phyloP scores from a whole-genome alignment of 2,329 filamentous ascomycete species.

The Ampelomyces quisqualis region DNA sequence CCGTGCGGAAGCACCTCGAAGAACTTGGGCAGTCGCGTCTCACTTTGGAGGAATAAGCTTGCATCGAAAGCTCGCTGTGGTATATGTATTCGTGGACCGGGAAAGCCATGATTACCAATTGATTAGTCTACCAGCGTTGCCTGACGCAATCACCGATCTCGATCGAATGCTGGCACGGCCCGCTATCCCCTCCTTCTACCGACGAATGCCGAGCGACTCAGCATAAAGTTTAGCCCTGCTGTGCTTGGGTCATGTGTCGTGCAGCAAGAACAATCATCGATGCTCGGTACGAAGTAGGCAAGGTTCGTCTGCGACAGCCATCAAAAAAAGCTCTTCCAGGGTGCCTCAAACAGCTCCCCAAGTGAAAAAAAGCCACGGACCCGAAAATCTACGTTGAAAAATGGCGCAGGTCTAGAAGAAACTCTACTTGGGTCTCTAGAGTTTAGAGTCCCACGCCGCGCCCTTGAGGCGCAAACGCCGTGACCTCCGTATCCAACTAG shows the following conservation, averaged over 20 bases:
- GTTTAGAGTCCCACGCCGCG: too few species aligned
- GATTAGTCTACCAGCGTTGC: slow-evolving; percentile 7
- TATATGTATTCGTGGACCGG: too few species aligned
- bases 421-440: too few species aligned
- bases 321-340: slow-evolving; percentile 19
- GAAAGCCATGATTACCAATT: slow-evolving; percentile 9
- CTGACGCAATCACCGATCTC: not conserved
- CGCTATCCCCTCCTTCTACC: slow-evolving; percentile 4
- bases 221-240: slow-evolving; percentile 15
- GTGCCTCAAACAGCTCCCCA: slow-evolving; percentile 8
- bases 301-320: slow-evolving; percentile 13
- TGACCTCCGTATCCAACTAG: too few species aligned
- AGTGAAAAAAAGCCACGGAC: too few species aligned
- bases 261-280: too few species aligned
- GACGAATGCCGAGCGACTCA: slow-evolving; percentile 8
- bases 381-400: too few species aligned
- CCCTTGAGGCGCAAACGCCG: too few species aligned
- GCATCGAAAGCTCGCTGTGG: not conserved
- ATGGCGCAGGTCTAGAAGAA: too few species aligned
- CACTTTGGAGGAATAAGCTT: not conserved
- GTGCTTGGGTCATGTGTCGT: slow-evolving; percentile 19
- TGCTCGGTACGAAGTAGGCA: too few species aligned
- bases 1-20: too few species aligned
- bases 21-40: too few species aligned
- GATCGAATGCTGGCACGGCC: slow-evolving; percentile 6